Evolutionary conservation across 2,329 filamentous ascomycete species (phyloP).

Genomic region (Arthrobotrys iridis): DNA sequence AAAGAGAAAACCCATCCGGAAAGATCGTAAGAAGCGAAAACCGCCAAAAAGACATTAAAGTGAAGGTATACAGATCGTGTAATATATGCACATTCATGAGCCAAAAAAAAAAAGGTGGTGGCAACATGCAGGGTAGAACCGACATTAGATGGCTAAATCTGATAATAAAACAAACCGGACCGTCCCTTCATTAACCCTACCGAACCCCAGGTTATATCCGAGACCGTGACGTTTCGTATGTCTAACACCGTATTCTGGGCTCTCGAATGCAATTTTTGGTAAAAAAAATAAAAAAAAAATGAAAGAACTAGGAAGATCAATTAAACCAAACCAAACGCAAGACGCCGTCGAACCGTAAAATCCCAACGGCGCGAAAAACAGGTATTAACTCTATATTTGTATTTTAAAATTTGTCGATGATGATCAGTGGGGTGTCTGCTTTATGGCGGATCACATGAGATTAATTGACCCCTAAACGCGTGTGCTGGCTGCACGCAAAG

Average conservation of each 20-base stretch:
- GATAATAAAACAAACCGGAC: conserved; percentile 22
- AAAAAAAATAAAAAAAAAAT: conserved; percentile 1
- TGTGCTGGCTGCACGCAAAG: conserved; percentile 53
- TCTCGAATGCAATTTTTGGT: background rate
- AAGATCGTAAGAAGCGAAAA: background rate
- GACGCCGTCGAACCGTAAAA: conserved; percentile 35
- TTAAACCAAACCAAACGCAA: conserved; percentile 14
- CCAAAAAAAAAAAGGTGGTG: background rate
- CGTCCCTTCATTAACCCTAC: conserved; percentile 33
- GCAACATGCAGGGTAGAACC: conserved; percentile 11
- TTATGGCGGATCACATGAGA: background rate
- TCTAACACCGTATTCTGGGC: conserved; percentile 19
- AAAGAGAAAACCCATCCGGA: background rate
- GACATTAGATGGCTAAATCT: conserved; percentile 8
- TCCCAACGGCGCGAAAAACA: conserved; percentile 1
- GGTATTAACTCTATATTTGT: conserved; percentile 11
- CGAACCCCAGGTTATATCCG: conserved; percentile 14
- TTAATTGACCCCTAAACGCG: conserved; percentile 27
- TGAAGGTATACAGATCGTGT: conserved; percentile 7
- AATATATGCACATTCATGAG: conserved; percentile 18
- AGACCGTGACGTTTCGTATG: background rate
- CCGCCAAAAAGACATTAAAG: conserved; percentile 6
- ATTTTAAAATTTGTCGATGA: background rate
- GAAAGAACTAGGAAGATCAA: background rate
- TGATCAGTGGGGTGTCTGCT: background rate